Percentiles rank a stretch among this genome's conserved stretches.
These are phyloP conservation scores for Dendrobium nobile DNA, from an alignment of 106 monocot species.

Conservation along the genomic window DNA sequence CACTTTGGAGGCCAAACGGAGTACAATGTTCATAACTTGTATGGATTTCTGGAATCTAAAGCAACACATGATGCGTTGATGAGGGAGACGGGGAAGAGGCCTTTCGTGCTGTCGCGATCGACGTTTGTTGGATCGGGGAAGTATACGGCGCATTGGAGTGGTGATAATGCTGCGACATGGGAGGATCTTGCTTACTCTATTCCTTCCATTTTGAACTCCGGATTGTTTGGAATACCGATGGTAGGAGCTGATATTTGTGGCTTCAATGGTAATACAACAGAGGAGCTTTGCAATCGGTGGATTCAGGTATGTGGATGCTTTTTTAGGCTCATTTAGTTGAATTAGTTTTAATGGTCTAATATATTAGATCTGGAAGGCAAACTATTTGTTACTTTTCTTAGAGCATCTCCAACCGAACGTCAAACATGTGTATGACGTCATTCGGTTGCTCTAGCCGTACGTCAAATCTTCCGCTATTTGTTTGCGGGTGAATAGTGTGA, in stretches of 20 bases:
- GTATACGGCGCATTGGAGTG: constrained; percentile 62
- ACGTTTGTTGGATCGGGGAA: constrained; percentile 70
- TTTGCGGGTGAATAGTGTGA: no score
- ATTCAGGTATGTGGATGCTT: constrained; percentile 39
- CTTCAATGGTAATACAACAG: constrained; percentile 44
- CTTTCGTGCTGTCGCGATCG: constrained; percentile 62
- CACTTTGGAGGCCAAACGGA: constrained; percentile 62
- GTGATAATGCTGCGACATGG: constrained; percentile 64
- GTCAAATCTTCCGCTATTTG: no score
- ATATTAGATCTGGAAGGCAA: no score
- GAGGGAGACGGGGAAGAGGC: constrained; percentile 36
- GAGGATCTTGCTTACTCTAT: constrained; percentile 61
- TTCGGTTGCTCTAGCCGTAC: no score
- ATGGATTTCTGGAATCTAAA: constrained; percentile 47
- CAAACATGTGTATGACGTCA: no score
- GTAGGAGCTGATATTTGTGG: constrained; percentile 81
- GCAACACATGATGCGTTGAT: constrained; percentile 45
- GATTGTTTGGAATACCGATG: constrained; percentile 81
- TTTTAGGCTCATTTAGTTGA: no score
- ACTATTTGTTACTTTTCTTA: no score
- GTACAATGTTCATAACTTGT: constrained; percentile 69
- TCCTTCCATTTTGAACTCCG: constrained; percentile 45
- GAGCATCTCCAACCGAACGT: no score
- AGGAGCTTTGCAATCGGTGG: constrained; percentile 66
- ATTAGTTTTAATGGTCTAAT: no score